phyloP scores from a whole-genome alignment of 1,284 basidiomycete genomes.

The Porodaedalea pini region DNA sequence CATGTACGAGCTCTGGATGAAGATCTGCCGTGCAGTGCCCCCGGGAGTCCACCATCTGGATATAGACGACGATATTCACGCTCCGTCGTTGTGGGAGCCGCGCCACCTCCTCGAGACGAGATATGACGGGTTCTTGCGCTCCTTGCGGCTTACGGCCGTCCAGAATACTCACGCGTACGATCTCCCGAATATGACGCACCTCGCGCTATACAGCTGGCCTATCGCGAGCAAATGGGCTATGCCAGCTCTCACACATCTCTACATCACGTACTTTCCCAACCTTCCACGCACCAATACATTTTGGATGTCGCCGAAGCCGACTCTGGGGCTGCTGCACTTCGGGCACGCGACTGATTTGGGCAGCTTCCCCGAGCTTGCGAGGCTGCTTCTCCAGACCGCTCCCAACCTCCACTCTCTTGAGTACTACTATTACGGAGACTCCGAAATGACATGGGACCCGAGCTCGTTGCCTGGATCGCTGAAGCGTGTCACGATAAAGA shows the following conservation, averaged over 20 bases:
- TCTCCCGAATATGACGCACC: slow-evolving; percentile 2
- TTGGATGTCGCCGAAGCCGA: not conserved
- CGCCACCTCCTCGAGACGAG: not conserved
- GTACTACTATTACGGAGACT: slow-evolving; percentile 14
- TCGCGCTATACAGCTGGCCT: slow-evolving; percentile 4
- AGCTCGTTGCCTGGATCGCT: slow-evolving; percentile 5
- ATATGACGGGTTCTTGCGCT: not conserved
- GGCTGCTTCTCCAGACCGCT: not conserved
- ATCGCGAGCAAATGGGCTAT: slow-evolving; percentile 8
- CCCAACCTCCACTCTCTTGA: slow-evolving; percentile 8
- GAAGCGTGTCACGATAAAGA: slow-evolving; percentile 11
- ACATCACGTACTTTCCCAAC: slow-evolving; percentile 9
- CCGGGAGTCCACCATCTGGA: slow-evolving; percentile 10
- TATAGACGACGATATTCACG: slow-evolving; percentile 7
- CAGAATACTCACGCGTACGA: not conserved
- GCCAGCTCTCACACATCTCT: slow-evolving; percentile 2
- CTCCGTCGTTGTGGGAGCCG: slow-evolving; percentile 7
- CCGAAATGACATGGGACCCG: slow-evolving; percentile 12
- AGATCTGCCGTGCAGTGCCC: slow-evolving; percentile 8
- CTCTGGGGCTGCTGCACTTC: slow-evolving; percentile 4
- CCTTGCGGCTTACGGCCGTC: slow-evolving; percentile 9
- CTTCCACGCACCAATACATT: slow-evolving; percentile 5
- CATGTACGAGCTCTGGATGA: slow-evolving; percentile 9
- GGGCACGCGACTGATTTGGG: slow-evolving; percentile 12
- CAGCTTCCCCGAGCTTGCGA: slow-evolving; percentile 8